These are phyloP conservation scores for Volvox africanus DNA, from an alignment of 139 green algal genomes.

Conservation along the genomic window DNA sequence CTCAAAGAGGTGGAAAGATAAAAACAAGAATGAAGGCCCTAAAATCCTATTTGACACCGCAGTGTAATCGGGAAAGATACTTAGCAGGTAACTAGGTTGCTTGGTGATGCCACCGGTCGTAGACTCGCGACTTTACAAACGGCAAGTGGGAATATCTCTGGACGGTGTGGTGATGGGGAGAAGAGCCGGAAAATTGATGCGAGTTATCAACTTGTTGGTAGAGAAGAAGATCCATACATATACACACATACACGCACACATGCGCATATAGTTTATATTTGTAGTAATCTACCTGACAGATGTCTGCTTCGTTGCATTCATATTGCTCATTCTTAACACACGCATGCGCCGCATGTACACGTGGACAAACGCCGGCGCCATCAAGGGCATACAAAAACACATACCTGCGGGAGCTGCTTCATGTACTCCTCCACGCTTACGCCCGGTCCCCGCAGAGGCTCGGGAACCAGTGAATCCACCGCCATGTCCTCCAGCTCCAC, in stretches of 20 bases:
- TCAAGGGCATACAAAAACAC: not conserved
- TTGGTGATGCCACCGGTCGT: too few species aligned
- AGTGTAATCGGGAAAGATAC: not conserved
- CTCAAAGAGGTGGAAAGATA: not conserved
- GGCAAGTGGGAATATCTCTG: too few species aligned
- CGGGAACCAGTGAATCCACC: conserved; percentile 89
- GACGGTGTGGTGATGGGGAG: too few species aligned
- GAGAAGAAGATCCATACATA: too few species aligned
- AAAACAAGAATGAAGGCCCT: too few species aligned
- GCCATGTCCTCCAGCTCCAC: conserved; percentile 80
- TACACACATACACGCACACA: not conserved
- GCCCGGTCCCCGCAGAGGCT: conserved; percentile 54
- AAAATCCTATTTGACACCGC: too few species aligned
- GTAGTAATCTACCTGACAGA: not conserved
- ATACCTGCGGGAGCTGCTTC: conserved; percentile 78
- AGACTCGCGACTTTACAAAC: too few species aligned
- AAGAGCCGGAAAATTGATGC: too few species aligned
- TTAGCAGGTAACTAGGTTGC: not conserved
- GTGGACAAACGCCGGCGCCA: not conserved
- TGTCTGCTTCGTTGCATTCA: not conserved
- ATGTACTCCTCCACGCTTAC: conserved; percentile 78
- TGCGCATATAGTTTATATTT: not conserved
- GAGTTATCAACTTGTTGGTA: too few species aligned
- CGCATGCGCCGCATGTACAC: not conserved
- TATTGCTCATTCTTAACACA: not conserved